phyloP scores from a whole-genome alignment of 129 eudicot species.

The Centrapalus pauciflorus region DNA sequence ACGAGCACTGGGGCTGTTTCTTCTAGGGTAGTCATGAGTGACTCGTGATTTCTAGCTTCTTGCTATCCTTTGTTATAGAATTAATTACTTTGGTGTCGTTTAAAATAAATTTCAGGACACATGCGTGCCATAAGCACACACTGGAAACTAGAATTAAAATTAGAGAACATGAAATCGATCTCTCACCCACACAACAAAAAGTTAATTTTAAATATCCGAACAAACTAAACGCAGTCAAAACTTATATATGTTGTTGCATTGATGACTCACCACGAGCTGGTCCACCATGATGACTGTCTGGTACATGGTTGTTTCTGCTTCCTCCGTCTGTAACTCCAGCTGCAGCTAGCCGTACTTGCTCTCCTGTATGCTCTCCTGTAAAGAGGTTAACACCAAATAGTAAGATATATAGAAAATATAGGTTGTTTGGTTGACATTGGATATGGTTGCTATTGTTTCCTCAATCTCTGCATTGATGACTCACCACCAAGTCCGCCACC shows the following conservation, averaged over 20 bases:
- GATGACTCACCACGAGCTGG: background rate
- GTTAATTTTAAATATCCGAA: constrained; percentile 2
- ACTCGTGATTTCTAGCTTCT: too few species aligned
- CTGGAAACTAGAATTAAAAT: too few species aligned
- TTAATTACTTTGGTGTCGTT: too few species aligned
- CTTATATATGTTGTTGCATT: constrained; percentile 1
- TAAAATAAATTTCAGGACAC: too few species aligned
- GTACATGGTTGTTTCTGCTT: background rate
- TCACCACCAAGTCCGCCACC: background rate
- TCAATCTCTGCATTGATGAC: background rate
- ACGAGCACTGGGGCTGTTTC: too few species aligned
- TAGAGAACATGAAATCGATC: too few species aligned
- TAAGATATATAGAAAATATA: background rate
- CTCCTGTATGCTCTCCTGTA: too few species aligned
- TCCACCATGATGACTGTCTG: background rate
- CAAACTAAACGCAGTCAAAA: constrained; percentile 9
- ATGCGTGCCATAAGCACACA: too few species aligned
- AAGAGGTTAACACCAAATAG: background rate
- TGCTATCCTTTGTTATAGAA: too few species aligned
- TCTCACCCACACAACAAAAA: background rate
- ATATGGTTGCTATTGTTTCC: too few species aligned
- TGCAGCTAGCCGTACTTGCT: background rate
- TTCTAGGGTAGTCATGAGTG: too few species aligned
- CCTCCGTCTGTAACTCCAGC: background rate
- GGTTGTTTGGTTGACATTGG: too few species aligned